Conservation (phyloP, 2,329 filamentous ascomycete species). For the Penicillium digitatum region DNA sequence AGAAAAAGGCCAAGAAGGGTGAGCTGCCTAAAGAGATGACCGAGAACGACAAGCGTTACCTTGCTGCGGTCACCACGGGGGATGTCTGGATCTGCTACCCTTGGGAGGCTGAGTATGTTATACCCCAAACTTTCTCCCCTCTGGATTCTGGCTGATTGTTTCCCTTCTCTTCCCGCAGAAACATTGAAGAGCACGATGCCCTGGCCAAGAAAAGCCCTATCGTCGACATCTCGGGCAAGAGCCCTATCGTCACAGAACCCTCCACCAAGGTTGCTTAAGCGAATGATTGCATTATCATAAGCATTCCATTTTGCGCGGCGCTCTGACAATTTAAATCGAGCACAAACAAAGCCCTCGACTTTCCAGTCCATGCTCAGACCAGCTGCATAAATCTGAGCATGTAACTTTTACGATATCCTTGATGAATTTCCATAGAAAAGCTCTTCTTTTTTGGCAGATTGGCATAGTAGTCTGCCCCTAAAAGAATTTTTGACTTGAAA, state of each 20-base stretch:
- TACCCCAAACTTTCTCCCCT: not conserved
- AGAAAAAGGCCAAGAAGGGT: slow-evolving; percentile 96
- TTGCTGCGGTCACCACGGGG: slow-evolving; percentile 80
- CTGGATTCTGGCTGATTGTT: slow-evolving; percentile 20
- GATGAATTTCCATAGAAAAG: slow-evolving; percentile 23
- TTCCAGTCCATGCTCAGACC: slow-evolving; percentile 8
- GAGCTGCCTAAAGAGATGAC: slow-evolving; percentile 74
- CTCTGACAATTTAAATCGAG: slow-evolving; percentile 10
- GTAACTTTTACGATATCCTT: slow-evolving; percentile 24
- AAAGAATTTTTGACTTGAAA: not conserved
- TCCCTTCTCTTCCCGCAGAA: slow-evolving; percentile 40
- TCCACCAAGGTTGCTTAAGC: slow-evolving; percentile 21
- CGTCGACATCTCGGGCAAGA: not conserved
- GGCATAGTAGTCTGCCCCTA: not conserved
- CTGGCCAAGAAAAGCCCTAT: slow-evolving; percentile 52
- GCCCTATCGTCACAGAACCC: not conserved
- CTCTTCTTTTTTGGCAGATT: slow-evolving; percentile 2
- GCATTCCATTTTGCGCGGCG: slow-evolving; percentile 18
- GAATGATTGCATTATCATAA: slow-evolving; percentile 14
- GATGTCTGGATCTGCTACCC: slow-evolving; percentile 99
- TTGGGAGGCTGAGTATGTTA: slow-evolving; percentile 77
- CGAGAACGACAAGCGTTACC: slow-evolving; percentile 62
- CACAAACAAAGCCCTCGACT: slow-evolving; percentile 9
- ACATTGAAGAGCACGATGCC: slow-evolving; percentile 88
- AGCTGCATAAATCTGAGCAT: slow-evolving; percentile 11